Percentiles rank a stretch among this genome's conserved stretches.
These are phyloP conservation scores for Panus rudis DNA, from an alignment of 768 basidiomycete genomes.

Conservation along the genomic window DNA sequence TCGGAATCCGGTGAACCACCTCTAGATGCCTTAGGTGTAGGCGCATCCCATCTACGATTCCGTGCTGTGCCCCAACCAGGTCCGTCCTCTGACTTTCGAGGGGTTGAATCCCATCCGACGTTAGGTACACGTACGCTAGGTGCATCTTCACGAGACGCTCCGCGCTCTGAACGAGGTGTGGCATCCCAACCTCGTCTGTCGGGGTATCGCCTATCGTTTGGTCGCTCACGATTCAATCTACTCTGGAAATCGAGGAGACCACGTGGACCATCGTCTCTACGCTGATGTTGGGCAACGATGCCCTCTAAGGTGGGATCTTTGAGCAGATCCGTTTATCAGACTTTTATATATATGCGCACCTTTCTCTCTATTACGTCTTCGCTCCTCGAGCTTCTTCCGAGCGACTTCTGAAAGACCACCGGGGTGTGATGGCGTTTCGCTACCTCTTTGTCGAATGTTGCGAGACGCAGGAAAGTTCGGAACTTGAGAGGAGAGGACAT, in stretches of 20 bases:
- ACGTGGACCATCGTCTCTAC: constrained; percentile 49
- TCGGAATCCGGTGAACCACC: constrained; percentile 67
- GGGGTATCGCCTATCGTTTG: constrained; percentile 23
- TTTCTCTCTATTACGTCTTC: constrained; percentile 60
- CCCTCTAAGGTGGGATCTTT: constrained; percentile 53
- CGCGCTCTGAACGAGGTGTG: constrained; percentile 55
- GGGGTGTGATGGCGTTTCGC: constrained; percentile 91
- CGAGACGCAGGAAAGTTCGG: constrained; percentile 62
- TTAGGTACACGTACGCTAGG: constrained; percentile 89
- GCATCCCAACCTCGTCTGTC: constrained; percentile 43
- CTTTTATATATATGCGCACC: constrained; percentile 32
- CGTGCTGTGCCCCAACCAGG: constrained; percentile 48
- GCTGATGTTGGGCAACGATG: constrained; percentile 54
- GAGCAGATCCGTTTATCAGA: not conserved
- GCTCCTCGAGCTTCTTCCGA: constrained; percentile 66
- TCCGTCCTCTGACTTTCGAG: constrained; percentile 54
- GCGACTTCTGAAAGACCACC: constrained; percentile 81
- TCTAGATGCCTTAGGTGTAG: constrained; percentile 65
- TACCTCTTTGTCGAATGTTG: constrained; percentile 68
- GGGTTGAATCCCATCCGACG: constrained; percentile 92
- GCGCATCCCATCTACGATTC: constrained; percentile 69
- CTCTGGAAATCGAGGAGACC: constrained; percentile 92
- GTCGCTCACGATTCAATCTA: constrained; percentile 71
- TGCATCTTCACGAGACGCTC: constrained; percentile 44
- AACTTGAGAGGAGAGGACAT: constrained; percentile 40